Conservation (phyloP, 306 rosid genomes). For the Lithocarpus polystachyus region DNA sequence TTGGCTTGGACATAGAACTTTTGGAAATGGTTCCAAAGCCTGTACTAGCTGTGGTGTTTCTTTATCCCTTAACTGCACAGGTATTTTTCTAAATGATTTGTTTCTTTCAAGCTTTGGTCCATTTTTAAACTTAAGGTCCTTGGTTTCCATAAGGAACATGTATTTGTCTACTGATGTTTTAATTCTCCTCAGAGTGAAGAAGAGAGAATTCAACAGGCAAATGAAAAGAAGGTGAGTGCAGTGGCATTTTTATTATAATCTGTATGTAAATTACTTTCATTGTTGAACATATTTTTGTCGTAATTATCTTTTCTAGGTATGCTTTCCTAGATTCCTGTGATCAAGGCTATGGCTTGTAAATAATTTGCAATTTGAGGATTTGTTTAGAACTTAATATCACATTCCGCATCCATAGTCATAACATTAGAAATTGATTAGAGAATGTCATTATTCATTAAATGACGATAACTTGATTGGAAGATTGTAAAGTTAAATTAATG, state of each 20-base stretch:
- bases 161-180: conserved; percentile 18
- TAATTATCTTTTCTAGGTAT: neutral
- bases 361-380: neutral
- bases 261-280: neutral
- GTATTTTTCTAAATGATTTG: conserved; percentile 32
- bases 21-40: conserved; percentile 95
- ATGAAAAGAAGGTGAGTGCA: conserved; percentile 48
- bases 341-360: neutral
- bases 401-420: neutral
- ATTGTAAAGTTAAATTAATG: neutral
- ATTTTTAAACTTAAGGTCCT: neutral
- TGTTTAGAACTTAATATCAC: neutral
- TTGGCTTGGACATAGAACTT: conserved; percentile 83
- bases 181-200: conserved; percentile 65
- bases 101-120: neutral
- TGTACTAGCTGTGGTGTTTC: conserved; percentile 91
- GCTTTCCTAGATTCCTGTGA: neutral
- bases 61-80: conserved; percentile 75
- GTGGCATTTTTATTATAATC: conserved; percentile 2
- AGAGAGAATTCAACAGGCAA: conserved; percentile 69
- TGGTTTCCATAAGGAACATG: neutral
- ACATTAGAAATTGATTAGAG: neutral
- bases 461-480: neutral
- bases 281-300: neutral
- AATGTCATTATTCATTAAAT: neutral